Evolutionary conservation across 2,329 filamentous ascomycete genomes (phyloP).

Genomic region (Ophiosphaerella korrae): DNA sequence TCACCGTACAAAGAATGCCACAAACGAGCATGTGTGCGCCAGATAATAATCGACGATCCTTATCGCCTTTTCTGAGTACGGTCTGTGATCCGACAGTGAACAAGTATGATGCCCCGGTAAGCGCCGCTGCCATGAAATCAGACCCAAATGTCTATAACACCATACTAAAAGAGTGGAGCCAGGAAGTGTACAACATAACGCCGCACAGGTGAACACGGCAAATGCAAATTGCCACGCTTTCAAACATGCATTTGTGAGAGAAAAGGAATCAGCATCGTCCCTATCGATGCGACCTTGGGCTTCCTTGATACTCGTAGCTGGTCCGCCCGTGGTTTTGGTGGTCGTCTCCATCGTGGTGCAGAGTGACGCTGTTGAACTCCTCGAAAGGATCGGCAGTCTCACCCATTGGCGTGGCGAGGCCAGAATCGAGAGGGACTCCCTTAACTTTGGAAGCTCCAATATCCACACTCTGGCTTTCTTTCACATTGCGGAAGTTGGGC

Average conservation of each 20-base stretch:
- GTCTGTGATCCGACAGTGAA: conserved; percentile 4
- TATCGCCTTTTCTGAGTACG: background rate
- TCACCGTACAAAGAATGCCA: conserved; percentile 8
- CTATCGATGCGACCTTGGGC: conserved; percentile 30
- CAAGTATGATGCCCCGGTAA: conserved; percentile 17
- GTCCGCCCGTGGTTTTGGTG: conserved; percentile 47
- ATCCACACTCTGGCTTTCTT: conserved; percentile 95
- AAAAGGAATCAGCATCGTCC: background rate
- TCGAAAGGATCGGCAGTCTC: conserved; percentile 91
- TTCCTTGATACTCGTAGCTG: conserved; percentile 28
- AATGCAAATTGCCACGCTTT: conserved; percentile 9
- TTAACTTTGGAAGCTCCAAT: conserved; percentile 64
- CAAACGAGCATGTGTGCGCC: conserved; percentile 18
- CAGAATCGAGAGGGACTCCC: conserved; percentile 85
- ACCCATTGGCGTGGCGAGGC: conserved; percentile 80
- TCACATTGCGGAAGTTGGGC: conserved; percentile 96
- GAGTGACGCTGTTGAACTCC: conserved; percentile 97
- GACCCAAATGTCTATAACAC: conserved; percentile 22
- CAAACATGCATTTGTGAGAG: background rate
- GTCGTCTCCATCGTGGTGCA: conserved; percentile 94
- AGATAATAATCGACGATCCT: conserved; percentile 11
- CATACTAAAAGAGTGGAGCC: conserved; percentile 37
- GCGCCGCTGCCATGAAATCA: conserved; percentile 24
- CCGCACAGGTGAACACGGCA: conserved; percentile 17
- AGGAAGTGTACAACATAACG: conserved; percentile 29